A percentile compares a stretch with the other conserved stretches of the same genome.
phyloP scores from a whole-genome alignment of 148 eudicot genomes.

The Spergularia marina region DNA sequence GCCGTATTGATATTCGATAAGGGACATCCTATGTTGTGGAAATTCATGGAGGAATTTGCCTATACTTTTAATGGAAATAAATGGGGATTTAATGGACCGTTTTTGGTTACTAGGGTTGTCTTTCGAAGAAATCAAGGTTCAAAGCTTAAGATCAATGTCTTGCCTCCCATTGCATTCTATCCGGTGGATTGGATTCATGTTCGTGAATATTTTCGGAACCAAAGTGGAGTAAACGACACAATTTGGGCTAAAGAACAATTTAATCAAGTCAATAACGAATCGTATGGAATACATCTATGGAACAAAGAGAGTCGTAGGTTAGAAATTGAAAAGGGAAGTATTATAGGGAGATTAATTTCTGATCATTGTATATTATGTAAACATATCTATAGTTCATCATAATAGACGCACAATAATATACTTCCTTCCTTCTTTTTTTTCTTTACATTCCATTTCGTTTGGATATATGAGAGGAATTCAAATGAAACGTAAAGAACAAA shows the following conservation, averaged over 20 bases:
- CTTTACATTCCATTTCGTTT: no score
- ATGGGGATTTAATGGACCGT: conserved; percentile 86
- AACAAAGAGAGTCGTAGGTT: conserved; percentile 45
- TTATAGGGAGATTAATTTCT: conserved; percentile 46
- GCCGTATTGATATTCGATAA: conserved; percentile 68
- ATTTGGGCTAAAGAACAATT: conserved; percentile 43
- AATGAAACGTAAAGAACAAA: no score
- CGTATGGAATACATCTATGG: conserved; percentile 76
- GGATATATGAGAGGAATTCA: no score
- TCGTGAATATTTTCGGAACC: conserved; percentile 28
- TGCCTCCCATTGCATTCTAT: conserved; percentile 62
- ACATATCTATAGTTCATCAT: conserved; percentile 14
- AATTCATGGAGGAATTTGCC: conserved; percentile 65
- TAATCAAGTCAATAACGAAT: conserved; percentile 25
- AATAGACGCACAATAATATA: neutral
- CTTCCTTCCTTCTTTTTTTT: no score
- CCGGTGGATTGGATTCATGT: conserved; percentile 56
- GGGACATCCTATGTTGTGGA: conserved; percentile 48
- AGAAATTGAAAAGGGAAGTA: conserved; percentile 59
- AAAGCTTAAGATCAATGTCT: conserved; percentile 37
- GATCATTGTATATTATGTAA: conserved; percentile 52
- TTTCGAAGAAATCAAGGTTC: conserved; percentile 1
- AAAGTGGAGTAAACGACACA: conserved; percentile 9
- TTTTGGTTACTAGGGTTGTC: conserved; percentile 60
- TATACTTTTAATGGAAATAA: conserved; percentile 50